Base-by-base conservation (phyloP, 164 flowering plant genomes). In the Magnolia officinalis region DNA sequence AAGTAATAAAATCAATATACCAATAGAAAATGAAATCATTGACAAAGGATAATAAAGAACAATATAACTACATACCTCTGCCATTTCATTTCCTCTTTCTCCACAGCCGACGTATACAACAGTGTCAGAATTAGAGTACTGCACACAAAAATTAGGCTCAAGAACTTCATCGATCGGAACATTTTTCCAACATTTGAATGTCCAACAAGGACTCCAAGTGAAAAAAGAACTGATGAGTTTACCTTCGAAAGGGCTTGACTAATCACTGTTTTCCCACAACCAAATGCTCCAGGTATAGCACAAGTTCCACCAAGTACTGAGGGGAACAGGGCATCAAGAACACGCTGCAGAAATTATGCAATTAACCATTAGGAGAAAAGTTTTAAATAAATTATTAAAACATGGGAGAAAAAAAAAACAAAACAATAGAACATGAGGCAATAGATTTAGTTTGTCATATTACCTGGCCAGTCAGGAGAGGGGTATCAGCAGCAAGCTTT, bases 161-260 rank as follows among this genome's bases (percentile, higher is more conserved):
- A 45, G 61, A 69, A 72, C 51, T 11, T 69, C 45, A 68, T 19
- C 29, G 11, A 72, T 63, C 23, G 29, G 63, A 52, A 23, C 29
- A 26, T 66, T 14, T 13, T 11, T 68, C 77, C 50, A 68, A 71
- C 55, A 65, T 23, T 65, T 4, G 18, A n/a, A 72, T 67, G 26
- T 26, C 52, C 52, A 65, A 13, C 29, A 29, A 58, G 50, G 29
- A 64, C 14, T 1, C 29, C 63, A 31, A 16, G 71, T 16, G 13
- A 74, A 72, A 55, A 45, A 50, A 37, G 45, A 37, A 37, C 45
- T n/a, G 6, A 19, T 67, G 24, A 65, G 0, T 65, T 73, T 80
- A 94, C 99, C 97, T 96, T 96, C 66, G 99, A 96, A 83, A 96
- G 98, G 73, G 98, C 98, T 85, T 94, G 99, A 87, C 99, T 96